A percentile compares a stretch with the other conserved stretches of the same genome.
Conservation (phyloP, 2,329 filamentous ascomycete genomes). For the Sclerotinia spermophila region DNA sequence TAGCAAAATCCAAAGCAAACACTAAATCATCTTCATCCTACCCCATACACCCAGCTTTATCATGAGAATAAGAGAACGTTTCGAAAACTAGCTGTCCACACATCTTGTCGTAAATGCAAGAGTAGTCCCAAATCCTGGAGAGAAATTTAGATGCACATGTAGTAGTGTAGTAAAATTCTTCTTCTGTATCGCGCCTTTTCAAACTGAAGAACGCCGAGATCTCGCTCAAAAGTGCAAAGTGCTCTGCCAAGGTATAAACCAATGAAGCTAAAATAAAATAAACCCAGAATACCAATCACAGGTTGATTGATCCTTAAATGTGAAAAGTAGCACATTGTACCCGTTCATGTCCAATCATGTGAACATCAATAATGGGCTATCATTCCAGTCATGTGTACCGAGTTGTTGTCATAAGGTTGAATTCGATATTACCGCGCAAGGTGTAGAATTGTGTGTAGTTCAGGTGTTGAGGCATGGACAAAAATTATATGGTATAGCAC, state of each 20-base stretch:
- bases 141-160: slow-evolving; percentile 26
- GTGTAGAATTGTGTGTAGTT: not conserved
- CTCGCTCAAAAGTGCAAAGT: slow-evolving; percentile 30
- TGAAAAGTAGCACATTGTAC: slow-evolving; percentile 32
- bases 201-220: slow-evolving; percentile 21
- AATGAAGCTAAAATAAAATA: slow-evolving; percentile 22
- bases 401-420: not conserved
- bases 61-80: slow-evolving; percentile 21
- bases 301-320: slow-evolving; percentile 16
- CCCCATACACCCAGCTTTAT: slow-evolving; percentile 18
- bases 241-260: slow-evolving; percentile 21
- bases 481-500: not conserved
- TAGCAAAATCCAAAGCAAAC: slow-evolving; percentile 20
- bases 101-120: slow-evolving; percentile 20
- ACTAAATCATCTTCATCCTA: slow-evolving; percentile 18
- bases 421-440: not conserved
- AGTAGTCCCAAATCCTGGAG: slow-evolving; percentile 20
- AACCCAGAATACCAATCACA: slow-evolving; percentile 22
- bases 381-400: slow-evolving; percentile 18
- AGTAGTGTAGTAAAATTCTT: slow-evolving; percentile 16
- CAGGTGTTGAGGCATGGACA: not conserved
- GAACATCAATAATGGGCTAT: slow-evolving; percentile 22
- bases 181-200: slow-evolving; percentile 14
- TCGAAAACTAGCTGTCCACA: slow-evolving; percentile 15
- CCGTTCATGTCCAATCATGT: slow-evolving; percentile 29